Percentiles rank a stretch among this genome's conserved stretches.
phyloP scores from a whole-genome alignment of 1,139 yeast species.

The Hansenula lynferdii region DNA sequence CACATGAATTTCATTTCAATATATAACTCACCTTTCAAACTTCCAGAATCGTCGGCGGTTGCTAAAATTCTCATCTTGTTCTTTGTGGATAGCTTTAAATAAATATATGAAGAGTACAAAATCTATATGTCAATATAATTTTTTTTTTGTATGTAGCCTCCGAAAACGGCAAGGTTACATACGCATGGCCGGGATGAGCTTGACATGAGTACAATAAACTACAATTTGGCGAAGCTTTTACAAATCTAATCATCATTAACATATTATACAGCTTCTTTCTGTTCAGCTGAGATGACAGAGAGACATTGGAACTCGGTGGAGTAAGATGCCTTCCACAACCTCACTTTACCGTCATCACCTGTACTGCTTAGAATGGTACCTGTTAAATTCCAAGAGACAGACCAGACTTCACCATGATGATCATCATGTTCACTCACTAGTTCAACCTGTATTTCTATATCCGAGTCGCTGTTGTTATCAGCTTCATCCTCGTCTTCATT shows the following conservation, averaged over 20 bases:
- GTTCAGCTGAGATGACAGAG: constrained; percentile 78
- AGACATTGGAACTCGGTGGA: constrained; percentile 87
- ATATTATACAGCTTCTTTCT: constrained; percentile 10
- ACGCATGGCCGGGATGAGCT: no score
- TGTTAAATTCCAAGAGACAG: constrained; percentile 90
- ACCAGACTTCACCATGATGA: constrained; percentile 91
- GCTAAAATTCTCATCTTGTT: constrained; percentile 44
- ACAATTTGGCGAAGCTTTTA: no score
- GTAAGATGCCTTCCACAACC: constrained; percentile 89
- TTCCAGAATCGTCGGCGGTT: constrained; percentile 53
- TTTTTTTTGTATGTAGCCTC: background rate
- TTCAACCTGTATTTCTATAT: constrained; percentile 34
- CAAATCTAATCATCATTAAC: background rate
- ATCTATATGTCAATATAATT: constrained; percentile 1
- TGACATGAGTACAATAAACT: no score
- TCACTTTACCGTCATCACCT: constrained; percentile 91
- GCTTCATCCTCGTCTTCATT: constrained; percentile 14
- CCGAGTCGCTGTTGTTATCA: constrained; percentile 10
- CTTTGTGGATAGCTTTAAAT: no score
- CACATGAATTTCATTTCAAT: no score
- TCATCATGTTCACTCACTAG: constrained; percentile 59
- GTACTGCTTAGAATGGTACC: constrained; percentile 92
- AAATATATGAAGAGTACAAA: background rate
- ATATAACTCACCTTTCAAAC: constrained; percentile 30
- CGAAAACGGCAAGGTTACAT: background rate